Percentiles rank a stretch among this genome's conserved stretches.
These are phyloP conservation scores for Lojkania enalia DNA, from an alignment of 2,329 filamentous ascomycete genomes.

Conservation along the genomic window DNA sequence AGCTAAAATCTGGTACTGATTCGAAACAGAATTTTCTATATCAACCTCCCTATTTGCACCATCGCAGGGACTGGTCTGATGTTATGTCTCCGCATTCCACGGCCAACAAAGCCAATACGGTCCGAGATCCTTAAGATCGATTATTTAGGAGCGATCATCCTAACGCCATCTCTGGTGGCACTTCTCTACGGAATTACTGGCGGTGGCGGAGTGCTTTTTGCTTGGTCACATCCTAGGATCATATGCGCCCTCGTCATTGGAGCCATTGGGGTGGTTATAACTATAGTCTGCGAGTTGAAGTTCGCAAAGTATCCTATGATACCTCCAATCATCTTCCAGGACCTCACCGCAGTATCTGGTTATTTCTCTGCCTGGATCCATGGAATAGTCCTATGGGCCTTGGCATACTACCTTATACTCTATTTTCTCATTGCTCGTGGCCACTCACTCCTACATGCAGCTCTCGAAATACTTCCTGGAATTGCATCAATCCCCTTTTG, in stretches of 20 bases:
- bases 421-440: conserved; percentile 5
- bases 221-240: background rate
- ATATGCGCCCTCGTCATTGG: conserved; percentile 1
- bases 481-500: conserved; percentile 4
- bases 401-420: conserved; percentile 7
- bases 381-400: conserved; percentile 7
- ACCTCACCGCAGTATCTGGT: background rate
- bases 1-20: too few species aligned
- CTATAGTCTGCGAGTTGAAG: background rate
- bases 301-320: conserved; percentile 1
- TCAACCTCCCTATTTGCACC: conserved; percentile 6
- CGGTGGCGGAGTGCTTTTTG: background rate
- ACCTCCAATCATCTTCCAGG: background rate
- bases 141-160: background rate
- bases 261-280: background rate
- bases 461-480: conserved; percentile 4
- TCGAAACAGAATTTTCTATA: conserved; percentile 4
- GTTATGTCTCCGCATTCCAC: background rate
- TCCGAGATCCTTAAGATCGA: background rate
- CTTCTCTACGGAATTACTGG: conserved; percentile 6
- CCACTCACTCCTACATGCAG: conserved; percentile 2
- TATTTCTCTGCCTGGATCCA: conserved; percentile 5
- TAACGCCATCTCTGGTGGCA: background rate
- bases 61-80: background rate
- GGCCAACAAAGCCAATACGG: background rate